A percentile compares a stretch with the other conserved stretches of the same genome.
Evolutionary conservation across 768 basidiomycete species (phyloP).

Genomic region (Pluteus cervinus): DNA sequence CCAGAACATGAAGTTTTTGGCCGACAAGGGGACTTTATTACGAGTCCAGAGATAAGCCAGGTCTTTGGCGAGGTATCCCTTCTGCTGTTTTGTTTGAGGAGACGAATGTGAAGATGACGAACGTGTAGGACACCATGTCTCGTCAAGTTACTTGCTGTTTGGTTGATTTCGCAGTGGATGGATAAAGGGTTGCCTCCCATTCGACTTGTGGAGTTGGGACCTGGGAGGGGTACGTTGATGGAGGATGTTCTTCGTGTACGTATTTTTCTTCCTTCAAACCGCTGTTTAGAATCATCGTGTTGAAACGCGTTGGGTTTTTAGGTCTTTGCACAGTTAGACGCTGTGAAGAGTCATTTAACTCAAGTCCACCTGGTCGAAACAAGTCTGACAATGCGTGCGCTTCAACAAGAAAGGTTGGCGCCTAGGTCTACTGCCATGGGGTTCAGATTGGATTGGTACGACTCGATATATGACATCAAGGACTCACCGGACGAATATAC

Average conservation of each 20-base stretch:
- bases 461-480: slow-evolving; percentile 63
- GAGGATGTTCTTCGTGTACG: slow-evolving; percentile 81
- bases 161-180: slow-evolving; percentile 77
- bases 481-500: slow-evolving; percentile 53
- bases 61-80: slow-evolving; percentile 88
- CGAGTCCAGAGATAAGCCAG: slow-evolving; percentile 94
- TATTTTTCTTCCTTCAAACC: slow-evolving; percentile 2
- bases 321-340: slow-evolving; percentile 47
- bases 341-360: slow-evolving; percentile 28
- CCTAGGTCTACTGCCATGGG: slow-evolving; percentile 20
- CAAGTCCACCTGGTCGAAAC: slow-evolving; percentile 80
- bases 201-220: slow-evolving; percentile 86
- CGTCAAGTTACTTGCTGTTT: slow-evolving; percentile 61
- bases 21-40: slow-evolving; percentile 85
- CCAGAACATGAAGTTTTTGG: slow-evolving; percentile 75
- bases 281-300: neutral
- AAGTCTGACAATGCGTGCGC: slow-evolving; percentile 54
- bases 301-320: slow-evolving; percentile 15
- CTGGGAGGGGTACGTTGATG: slow-evolving; percentile 90
- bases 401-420: slow-evolving; percentile 53
- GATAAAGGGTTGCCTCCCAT: slow-evolving; percentile 43
- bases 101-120: slow-evolving; percentile 29
- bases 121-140: slow-evolving; percentile 14
- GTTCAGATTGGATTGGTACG: slow-evolving; percentile 60
- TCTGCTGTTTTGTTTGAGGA: slow-evolving; percentile 3